phyloP scores from a whole-genome alignment of 768 basidiomycete species.

The Rhodotorula sphaerocarpa region DNA sequence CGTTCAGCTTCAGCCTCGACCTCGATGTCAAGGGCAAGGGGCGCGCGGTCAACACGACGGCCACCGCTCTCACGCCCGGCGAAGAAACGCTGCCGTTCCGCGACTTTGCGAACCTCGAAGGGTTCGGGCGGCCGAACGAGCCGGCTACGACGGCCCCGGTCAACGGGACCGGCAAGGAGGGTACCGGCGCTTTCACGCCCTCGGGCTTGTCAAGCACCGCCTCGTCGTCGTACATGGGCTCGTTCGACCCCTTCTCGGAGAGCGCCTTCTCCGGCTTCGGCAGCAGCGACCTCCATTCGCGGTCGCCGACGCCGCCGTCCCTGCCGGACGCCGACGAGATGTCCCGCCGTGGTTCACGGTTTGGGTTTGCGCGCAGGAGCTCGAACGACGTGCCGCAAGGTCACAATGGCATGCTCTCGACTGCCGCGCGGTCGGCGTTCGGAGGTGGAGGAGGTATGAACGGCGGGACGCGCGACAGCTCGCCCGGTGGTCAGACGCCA shows the following conservation, averaged over 20 bases:
- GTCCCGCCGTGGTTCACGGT: conserved; percentile 37
- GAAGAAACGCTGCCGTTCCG: conserved; percentile 14
- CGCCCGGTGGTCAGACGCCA: conserved; percentile 7
- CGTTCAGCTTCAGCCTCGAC: conserved; percentile 72
- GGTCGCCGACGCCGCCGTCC: conserved; percentile 27
- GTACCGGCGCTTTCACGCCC: conserved; percentile 18
- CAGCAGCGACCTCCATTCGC: conserved; percentile 13
- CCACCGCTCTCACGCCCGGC: no score
- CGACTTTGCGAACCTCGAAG: conserved; percentile 27
- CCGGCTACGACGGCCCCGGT: background rate
- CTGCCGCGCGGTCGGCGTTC: conserved; percentile 15
- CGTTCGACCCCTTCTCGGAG: conserved; percentile 41
- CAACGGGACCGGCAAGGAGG: no score
- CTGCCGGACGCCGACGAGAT: conserved; percentile 14
- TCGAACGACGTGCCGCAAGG: conserved; percentile 5
- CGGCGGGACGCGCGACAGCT: background rate
- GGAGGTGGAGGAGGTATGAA: background rate
- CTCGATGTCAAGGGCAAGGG: conserved; percentile 35
- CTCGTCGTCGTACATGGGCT: conserved; percentile 34
- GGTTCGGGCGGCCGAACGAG: background rate
- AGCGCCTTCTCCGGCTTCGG: background rate
- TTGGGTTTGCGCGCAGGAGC: conserved; percentile 36
- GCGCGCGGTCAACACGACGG: background rate
- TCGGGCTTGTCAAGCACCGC: conserved; percentile 5
- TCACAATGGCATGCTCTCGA: conserved; percentile 9